Conservation (phyloP, 2,329 filamentous ascomycete genomes). For the Beauveria caledonica region DNA sequence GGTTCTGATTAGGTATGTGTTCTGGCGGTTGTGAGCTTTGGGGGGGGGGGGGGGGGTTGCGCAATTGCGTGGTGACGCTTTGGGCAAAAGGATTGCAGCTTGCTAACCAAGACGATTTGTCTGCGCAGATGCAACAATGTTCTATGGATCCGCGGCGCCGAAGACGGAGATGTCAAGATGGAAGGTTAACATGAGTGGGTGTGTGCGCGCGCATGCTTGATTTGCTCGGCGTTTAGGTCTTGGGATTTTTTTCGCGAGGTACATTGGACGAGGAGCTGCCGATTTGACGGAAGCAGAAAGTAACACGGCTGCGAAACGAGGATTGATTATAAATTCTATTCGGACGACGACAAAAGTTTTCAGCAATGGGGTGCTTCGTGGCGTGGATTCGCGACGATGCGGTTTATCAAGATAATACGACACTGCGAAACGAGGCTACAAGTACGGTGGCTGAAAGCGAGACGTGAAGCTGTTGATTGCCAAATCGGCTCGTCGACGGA, state of each 20-base stretch:
- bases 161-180: conserved; percentile 50
- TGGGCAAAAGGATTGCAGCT: background rate
- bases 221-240: conserved; percentile 5
- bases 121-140: conserved; percentile 80
- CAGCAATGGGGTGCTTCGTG: background rate
- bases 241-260: background rate
- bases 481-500: too few relatives aligned
- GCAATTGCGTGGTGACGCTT: background rate
- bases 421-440: background rate
- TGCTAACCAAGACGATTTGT: background rate
- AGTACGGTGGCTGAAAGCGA: too few relatives aligned
- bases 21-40: background rate
- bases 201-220: background rate
- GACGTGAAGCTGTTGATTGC: too few relatives aligned
- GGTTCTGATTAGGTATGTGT: conserved; percentile 72
- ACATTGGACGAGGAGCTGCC: background rate
- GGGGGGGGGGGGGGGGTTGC: too few relatives aligned
- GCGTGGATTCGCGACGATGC: background rate
- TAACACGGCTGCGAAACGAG: background rate
- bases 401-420: too few relatives aligned
- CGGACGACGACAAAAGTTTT: background rate
- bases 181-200: conserved; percentile 31
- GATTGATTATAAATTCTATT: background rate
- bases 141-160: conserved; percentile 70
- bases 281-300: background rate